phyloP scores from a whole-genome alignment of 768 basidiomycete species.

The Leccinellum rugosiceps region DNA sequence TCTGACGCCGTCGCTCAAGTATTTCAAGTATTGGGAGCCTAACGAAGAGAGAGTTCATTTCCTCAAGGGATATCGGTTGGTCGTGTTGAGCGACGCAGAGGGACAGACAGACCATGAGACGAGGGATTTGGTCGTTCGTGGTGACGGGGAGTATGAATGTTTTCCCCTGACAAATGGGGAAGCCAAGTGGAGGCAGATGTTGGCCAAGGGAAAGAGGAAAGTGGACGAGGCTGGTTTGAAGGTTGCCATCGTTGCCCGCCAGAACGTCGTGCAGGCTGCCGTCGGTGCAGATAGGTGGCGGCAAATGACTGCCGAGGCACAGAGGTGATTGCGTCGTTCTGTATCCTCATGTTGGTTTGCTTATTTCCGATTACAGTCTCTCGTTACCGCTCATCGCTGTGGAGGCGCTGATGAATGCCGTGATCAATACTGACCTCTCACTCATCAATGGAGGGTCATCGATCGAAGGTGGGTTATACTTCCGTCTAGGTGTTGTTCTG shows the following conservation, averaged over 20 bases:
- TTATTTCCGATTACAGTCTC: constrained; percentile 29
- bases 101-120: constrained; percentile 48
- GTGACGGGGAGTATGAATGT: constrained; percentile 59
- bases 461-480: constrained; percentile 17
- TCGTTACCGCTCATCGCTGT: constrained; percentile 42
- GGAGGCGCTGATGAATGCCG: constrained; percentile 52
- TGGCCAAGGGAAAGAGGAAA: constrained; percentile 53
- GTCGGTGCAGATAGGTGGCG: constrained; percentile 56
- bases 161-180: constrained; percentile 52
- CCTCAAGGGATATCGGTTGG: constrained; percentile 51
- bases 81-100: constrained; percentile 57
- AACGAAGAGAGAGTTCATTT: constrained; percentile 60
- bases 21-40: constrained; percentile 60
- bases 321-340: constrained; percentile 37
- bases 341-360: not conserved
- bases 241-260: constrained; percentile 53
- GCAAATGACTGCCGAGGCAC: constrained; percentile 48
- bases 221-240: constrained; percentile 39
- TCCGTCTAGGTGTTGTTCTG: not conserved
- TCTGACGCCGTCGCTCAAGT: constrained; percentile 47
- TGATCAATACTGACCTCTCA: constrained; percentile 36
- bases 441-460: constrained; percentile 25
- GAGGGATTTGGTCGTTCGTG: constrained; percentile 53
- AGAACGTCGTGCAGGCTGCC: constrained; percentile 42
- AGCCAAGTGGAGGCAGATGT: constrained; percentile 47